A percentile compares a stretch with the other conserved stretches of the same genome.
Evolutionary conservation across 108 stramenopile genomes (phyloP).

Genomic region (Conticribra guillardii): DNA sequence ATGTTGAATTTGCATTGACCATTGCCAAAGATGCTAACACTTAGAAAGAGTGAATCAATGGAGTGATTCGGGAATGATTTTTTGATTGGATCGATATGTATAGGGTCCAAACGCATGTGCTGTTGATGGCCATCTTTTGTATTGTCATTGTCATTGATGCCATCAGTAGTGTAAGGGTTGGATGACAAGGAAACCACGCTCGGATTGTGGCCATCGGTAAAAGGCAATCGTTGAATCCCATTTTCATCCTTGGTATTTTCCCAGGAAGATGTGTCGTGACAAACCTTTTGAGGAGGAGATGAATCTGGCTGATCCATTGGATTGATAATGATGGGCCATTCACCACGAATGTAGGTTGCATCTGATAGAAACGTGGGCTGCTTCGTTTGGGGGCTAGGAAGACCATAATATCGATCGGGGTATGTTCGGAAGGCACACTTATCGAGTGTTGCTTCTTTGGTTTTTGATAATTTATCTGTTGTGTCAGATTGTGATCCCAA

Average conservation of each 20-base stretch:
- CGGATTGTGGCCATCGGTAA: constrained; percentile 90
- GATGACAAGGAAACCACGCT: constrained; percentile 60
- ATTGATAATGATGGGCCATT: constrained; percentile 60
- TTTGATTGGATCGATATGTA: constrained; percentile 19
- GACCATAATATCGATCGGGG: constrained; percentile 66
- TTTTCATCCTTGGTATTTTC: constrained; percentile 25
- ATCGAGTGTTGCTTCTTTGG: constrained; percentile 6
- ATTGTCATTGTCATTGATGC: background rate
- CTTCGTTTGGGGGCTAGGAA: constrained; percentile 1
- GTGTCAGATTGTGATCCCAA: too few species aligned
- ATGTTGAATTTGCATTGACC: constrained; percentile 79
- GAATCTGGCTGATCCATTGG: constrained; percentile 3
- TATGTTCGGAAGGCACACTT: constrained; percentile 74
- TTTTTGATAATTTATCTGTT: too few species aligned
- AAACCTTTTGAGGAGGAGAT: constrained; percentile 42
- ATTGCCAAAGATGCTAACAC: constrained; percentile 45
- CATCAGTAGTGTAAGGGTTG: constrained; percentile 6
- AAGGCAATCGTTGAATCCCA: constrained; percentile 47
- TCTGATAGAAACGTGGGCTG: constrained; percentile 62
- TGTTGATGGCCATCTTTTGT: background rate
- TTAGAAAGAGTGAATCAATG: constrained; percentile 35
- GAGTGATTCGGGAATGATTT: constrained; percentile 6
- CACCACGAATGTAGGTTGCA: constrained; percentile 78
- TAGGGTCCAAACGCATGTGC: constrained; percentile 25
- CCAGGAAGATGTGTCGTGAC: constrained; percentile 83